Percentiles rank a stretch among this genome's conserved stretches.
phyloP scores from a whole-genome alignment of 1,284 basidiomycete species.

The Microbotryum intermedium region DNA sequence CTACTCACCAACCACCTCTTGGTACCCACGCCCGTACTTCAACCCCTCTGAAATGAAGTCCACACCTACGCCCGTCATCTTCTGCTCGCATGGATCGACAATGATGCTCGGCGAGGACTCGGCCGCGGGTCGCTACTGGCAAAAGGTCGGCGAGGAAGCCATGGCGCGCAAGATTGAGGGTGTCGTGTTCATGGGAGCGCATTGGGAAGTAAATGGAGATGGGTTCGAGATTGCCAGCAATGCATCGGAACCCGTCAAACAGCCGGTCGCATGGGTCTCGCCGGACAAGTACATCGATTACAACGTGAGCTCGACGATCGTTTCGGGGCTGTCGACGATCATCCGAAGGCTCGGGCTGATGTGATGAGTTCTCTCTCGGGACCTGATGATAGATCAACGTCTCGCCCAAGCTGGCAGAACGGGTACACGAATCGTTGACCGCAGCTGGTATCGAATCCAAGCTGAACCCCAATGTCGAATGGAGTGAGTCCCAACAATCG shows the following conservation, averaged over 20 bases:
- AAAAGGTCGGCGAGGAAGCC: conserved; percentile 26
- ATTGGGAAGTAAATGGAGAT: conserved; percentile 27
- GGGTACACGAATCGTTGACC: conserved; percentile 14
- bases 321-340: neutral
- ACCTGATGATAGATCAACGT: conserved; percentile 18
- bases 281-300: conserved; percentile 29
- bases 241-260: conserved; percentile 20
- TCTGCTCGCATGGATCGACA: conserved; percentile 26
- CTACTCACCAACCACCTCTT: too few relatives aligned
- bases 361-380: neutral
- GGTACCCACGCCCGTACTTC: too few relatives aligned
- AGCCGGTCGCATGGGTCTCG: conserved; percentile 32
- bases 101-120: conserved; percentile 34
- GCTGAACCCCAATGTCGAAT: conserved; percentile 27
- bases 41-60: too few relatives aligned
- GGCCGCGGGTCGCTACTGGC: conserved; percentile 26
- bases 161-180: conserved; percentile 25
- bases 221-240: conserved; percentile 29
- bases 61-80: neutral
- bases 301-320: conserved; percentile 5
- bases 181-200: conserved; percentile 34
- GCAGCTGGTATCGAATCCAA: conserved; percentile 29
- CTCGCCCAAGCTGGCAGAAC: conserved; percentile 19
- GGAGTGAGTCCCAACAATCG: neutral
- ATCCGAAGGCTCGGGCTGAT: neutral